A percentile compares a stretch with the other conserved stretches of the same genome.
These are phyloP conservation scores for Huntiella savannae DNA, from an alignment of 2,329 filamentous ascomycete genomes.

Conservation along the genomic window DNA sequence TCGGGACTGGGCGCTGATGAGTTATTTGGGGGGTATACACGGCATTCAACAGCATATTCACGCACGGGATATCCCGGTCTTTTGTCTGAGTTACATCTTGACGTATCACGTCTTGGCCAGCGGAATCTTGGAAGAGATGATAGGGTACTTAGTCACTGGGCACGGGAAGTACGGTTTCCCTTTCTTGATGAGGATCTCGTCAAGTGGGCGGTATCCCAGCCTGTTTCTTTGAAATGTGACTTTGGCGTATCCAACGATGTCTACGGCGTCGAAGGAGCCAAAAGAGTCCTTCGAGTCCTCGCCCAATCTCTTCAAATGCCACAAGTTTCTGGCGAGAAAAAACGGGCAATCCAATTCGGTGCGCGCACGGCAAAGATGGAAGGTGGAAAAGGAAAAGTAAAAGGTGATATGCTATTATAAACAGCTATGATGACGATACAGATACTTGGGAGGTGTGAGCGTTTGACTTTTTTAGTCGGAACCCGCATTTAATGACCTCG, in stretches of 20 bases:
- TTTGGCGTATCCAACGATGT: constrained; percentile 29
- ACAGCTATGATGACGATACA: constrained; percentile 47
- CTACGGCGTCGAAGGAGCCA: constrained; percentile 48
- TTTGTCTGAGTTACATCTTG: constrained; percentile 64
- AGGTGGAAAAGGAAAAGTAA: constrained; percentile 23
- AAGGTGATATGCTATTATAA: neutral
- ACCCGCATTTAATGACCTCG: constrained; percentile 24
- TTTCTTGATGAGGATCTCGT: constrained; percentile 78
- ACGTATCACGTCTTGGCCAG: constrained; percentile 70
- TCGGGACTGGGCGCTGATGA: constrained; percentile 93
- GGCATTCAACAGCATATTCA: constrained; percentile 60
- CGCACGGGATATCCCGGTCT: constrained; percentile 52
- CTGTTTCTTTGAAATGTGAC: constrained; percentile 74
- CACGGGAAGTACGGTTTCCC: constrained; percentile 74
- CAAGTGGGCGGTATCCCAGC: constrained; percentile 53
- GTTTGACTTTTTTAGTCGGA: neutral
- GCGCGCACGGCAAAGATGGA: constrained; percentile 72
- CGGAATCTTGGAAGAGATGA: constrained; percentile 93
- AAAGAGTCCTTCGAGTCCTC: constrained; percentile 42
- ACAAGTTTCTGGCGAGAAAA: constrained; percentile 1
- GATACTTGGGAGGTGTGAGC: constrained; percentile 49
- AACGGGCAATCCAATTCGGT: constrained; percentile 52
- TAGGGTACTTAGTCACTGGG: constrained; percentile 74
- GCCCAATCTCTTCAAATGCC: constrained; percentile 4
- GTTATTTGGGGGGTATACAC: constrained; percentile 80